Base-by-base conservation (phyloP, 768 basidiomycete genomes). In the Hemileccinum rubropunctum region DNA sequence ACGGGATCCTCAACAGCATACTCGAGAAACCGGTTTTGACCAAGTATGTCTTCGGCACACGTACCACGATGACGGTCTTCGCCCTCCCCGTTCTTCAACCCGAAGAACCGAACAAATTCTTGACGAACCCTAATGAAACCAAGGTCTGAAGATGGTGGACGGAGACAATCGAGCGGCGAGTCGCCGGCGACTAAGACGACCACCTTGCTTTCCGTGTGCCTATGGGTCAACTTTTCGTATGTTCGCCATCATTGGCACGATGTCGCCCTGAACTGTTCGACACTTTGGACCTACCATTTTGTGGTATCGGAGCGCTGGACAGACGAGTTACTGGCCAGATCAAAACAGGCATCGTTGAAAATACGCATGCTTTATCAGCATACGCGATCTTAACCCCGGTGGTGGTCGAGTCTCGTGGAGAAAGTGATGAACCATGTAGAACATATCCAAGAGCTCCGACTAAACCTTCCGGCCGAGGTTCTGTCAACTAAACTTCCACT, bases 301-400 rank as follows among this genome's bases (percentile, higher is more conserved):
- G 64, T 71, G 21, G 55, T 45, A 6, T 63, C 63, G 5, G 62
- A 63, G 1, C 56, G 52, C 36, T 74, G 72, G 70, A 67, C 67
- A 10, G 59, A 70, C 30, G 73, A 71, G 50, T 72, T 76, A 69
- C 45, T 78, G 34, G 58, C 56, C 34, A 67, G 76, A 10, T 78
- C 76, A 0, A 75, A 73, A 47, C 67, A 65, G 57, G 71, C 70
- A 7, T 58, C 67, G 10, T 35, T 61, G 15, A 45, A 42, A 26
- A 26, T 37, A 43, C 20, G 14, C 23, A 12, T 27, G 23, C 6
- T 21, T 5, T 13, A 7, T 13, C 5, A 6, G 5, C 5, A 21
- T 4, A 36, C 7, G 4, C 17, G 18, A 4, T 30, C 12, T n/a
- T n/a, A n/a, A n/a, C n/a, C n/a, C n/a, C n/a, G n/a, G 15, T 27